phyloP scores from a whole-genome alignment of 768 basidiomycete genomes.

The Leccinum boreale region DNA sequence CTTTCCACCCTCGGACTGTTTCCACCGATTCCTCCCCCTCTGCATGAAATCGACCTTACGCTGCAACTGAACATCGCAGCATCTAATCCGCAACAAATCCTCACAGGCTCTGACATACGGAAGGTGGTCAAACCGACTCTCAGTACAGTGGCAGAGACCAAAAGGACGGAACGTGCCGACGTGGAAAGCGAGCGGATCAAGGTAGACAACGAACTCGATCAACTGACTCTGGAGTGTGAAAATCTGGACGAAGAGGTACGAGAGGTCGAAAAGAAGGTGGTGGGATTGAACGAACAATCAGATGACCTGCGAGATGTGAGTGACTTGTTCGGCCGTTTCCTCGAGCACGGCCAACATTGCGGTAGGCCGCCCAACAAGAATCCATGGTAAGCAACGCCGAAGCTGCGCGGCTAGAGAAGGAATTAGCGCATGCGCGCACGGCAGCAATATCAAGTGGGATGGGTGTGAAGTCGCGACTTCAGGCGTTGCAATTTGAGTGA shows the following conservation, averaged over 20 bases:
- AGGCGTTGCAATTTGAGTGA: conserved; percentile 75
- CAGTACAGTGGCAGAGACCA: conserved; percentile 65
- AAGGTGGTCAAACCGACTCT: conserved; percentile 76
- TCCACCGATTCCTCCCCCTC: conserved; percentile 68
- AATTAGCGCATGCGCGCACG: conserved; percentile 69
- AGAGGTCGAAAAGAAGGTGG: conserved; percentile 72
- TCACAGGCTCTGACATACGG: conserved; percentile 67
- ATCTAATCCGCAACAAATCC: conserved; percentile 64
- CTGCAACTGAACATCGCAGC: conserved; percentile 80
- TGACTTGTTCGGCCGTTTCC: conserved; percentile 6
- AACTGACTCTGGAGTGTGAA: conserved; percentile 72
- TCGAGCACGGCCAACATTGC: not conserved
- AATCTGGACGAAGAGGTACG: conserved; percentile 75
- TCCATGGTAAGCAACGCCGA: conserved; percentile 63
- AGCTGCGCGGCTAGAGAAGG: conserved; percentile 64
- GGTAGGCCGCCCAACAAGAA: conserved; percentile 75
- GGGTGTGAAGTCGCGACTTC: conserved; percentile 74
- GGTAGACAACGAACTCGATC: conserved; percentile 81
- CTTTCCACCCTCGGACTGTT: conserved; percentile 75
- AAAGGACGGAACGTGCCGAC: conserved; percentile 62
- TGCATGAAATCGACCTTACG: conserved; percentile 70
- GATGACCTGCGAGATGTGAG: conserved; percentile 79
- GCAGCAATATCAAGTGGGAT: conserved; percentile 79
- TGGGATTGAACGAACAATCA: conserved; percentile 66
- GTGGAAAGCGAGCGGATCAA: conserved; percentile 77